Base-by-base conservation (phyloP, 495 filamentous ascomycete species). In the Aspergillus nanangensis region DNA sequence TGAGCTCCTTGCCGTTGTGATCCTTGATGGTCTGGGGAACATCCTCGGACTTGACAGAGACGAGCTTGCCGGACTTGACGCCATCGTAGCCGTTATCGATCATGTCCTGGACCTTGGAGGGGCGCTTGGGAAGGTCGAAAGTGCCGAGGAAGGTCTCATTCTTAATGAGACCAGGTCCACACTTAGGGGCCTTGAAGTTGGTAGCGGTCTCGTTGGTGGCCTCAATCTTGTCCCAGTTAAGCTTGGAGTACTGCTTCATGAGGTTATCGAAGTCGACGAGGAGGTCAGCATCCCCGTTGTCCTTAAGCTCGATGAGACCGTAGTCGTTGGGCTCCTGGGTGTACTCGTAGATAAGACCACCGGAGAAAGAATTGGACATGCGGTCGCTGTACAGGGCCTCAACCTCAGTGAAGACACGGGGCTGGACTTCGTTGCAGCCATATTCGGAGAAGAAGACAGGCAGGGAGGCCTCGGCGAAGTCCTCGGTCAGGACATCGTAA, bases 401-500 rank as follows among this genome's bases (percentile, higher is more conserved):
- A 13, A 96, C 85, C 65, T 97, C 92, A 49, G 80, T 81, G 73
- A 95, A 97, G 50, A 79, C 52, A 58, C 93, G 87, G 14, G 92
- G 90, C 29, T 69, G 66, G 22, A 84, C 80, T 19, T 77, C 70
- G 76, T 96, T 97, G 78, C 93, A 98, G 50, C 93, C 93, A 49
- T 87, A 97, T 68, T 98, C 93, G 55, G 87, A 92, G 76, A 94
- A 96, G 80, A 97, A 96, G 44, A 96, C 78, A 17, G 92, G 92
- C 42, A 96, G 75, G 23, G 83, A 83, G 44, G 79, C 82, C 50
- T 78, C 78, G 41, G 65, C 62, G 72, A 97, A 94, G 56, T 83
- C 76, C 8, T 70, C 60, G 33, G 87, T 81, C 3, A 97, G 73
- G 11, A 71, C 64, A 61, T 94, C 70, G 66, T 90, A 97, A 50